phyloP scores from a whole-genome alignment of 2,329 filamentous ascomycete genomes.

The Pseudovirgaria hyperparasitica region DNA sequence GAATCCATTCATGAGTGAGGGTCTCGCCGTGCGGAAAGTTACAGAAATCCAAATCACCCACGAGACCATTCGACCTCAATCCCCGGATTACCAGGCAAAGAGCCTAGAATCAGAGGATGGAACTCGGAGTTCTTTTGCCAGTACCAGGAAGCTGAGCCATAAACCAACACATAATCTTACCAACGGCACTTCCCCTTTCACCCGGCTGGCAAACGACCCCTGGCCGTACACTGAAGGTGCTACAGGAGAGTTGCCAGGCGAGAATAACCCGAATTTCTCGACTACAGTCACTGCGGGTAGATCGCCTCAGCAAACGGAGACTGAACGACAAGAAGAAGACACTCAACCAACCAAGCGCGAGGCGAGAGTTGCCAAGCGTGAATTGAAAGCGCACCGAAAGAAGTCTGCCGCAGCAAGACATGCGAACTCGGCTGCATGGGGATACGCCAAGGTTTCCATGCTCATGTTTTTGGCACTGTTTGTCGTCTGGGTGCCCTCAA shows the following conservation, averaged over 20 bases:
- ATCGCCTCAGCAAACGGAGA: no score
- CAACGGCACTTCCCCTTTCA: neutral
- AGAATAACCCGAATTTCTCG: constrained; percentile 3
- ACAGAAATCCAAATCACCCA: constrained; percentile 53
- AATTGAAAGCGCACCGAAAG: no score
- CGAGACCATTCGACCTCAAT: constrained; percentile 26
- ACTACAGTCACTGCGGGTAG: constrained; percentile 1
- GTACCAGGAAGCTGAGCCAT: constrained; percentile 12
- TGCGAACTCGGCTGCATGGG: constrained; percentile 49
- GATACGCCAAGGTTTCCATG: constrained; percentile 57
- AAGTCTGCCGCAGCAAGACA: constrained; percentile 28
- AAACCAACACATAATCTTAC: neutral
- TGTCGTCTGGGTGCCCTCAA: constrained; percentile 66
- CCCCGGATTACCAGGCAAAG: constrained; percentile 2
- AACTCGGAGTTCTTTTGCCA: constrained; percentile 18
- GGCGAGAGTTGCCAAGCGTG: no score
- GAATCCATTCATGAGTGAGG: constrained; percentile 29
- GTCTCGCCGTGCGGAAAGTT: constrained; percentile 32
- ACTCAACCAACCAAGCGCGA: constrained; percentile 3
- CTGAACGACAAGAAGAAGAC: neutral
- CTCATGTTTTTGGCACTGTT: constrained; percentile 61
- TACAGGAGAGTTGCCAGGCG: no score
- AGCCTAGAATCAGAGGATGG: constrained; percentile 8
- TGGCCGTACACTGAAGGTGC: no score
- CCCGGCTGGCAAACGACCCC: no score